Conservation (phyloP, 306 rosid species). For the Ammopiptanthus mongolicus region DNA sequence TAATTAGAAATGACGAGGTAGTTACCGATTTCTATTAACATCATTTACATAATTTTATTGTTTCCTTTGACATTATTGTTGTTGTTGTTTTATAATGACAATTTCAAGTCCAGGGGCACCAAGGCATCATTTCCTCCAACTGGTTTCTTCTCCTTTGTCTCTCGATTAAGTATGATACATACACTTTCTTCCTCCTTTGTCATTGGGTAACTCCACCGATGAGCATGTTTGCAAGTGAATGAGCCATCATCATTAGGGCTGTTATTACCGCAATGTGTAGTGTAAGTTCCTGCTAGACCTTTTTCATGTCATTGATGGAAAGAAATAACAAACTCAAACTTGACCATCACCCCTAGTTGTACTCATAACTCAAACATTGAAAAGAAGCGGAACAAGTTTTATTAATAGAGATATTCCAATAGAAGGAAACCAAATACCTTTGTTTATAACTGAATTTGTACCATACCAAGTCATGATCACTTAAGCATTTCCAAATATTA, state of each 20-base stretch:
- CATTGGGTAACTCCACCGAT: slow-evolving; percentile 59
- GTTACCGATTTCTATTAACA: slow-evolving; percentile 16
- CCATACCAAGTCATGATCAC: background rate
- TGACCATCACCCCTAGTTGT: no score
- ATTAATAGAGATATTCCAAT: slow-evolving; percentile 18
- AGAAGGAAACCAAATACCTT: slow-evolving; percentile 16
- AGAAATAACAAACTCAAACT: no score
- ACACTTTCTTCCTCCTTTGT: slow-evolving; percentile 16
- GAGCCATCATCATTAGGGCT: slow-evolving; percentile 49
- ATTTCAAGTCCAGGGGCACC: slow-evolving; percentile 31
- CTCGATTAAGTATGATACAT: slow-evolving; percentile 13
- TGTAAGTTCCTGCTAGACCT: no score
- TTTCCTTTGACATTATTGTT: slow-evolving; percentile 4
- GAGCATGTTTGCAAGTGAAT: slow-evolving; percentile 84
- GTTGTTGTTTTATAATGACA: slow-evolving; percentile 28
- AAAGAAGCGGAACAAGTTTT: background rate
- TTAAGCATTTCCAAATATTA: slow-evolving; percentile 32
- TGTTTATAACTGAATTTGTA: slow-evolving; percentile 24
- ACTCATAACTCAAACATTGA: background rate
- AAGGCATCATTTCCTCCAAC: slow-evolving; percentile 17
- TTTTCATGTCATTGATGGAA: no score
- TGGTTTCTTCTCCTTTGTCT: slow-evolving; percentile 6
- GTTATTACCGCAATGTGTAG: no score
- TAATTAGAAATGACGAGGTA: background rate
- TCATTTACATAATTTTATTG: slow-evolving; percentile 31